phyloP scores from a whole-genome alignment of 192 early-diverging fungal species.

The Gaertneriomyces sp. region DNA sequence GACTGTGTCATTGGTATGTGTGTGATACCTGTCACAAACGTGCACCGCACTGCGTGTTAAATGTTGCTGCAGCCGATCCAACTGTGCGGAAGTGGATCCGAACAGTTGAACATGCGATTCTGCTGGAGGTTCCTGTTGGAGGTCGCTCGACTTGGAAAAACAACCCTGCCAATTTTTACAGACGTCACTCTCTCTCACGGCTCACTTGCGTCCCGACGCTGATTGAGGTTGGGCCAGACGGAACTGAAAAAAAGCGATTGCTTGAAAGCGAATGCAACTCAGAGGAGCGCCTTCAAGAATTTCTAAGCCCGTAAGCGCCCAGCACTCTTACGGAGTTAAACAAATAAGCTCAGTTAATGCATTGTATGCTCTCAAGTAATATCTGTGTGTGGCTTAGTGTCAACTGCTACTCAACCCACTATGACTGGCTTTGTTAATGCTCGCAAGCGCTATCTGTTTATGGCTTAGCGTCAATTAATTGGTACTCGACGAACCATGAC shows the following conservation, averaged over 20 bases:
- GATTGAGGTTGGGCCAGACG: conserved; percentile 1
- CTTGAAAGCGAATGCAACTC: too few relatives aligned
- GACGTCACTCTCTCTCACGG: conserved; percentile 19
- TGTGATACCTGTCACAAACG: not conserved
- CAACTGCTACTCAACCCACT: too few relatives aligned
- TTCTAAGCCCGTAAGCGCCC: too few relatives aligned
- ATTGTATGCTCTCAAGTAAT: not conserved
- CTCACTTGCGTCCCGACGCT: conserved; percentile 44
- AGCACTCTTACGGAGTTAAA: not conserved
- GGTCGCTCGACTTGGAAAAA: not conserved
- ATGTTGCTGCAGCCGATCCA: conserved; percentile 34
- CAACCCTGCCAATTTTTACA: conserved; percentile 38
- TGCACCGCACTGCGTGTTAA: not conserved
- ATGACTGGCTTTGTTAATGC: too few relatives aligned
- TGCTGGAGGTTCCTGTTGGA: conserved; percentile 41
- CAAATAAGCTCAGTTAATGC: not conserved
- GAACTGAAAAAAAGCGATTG: not conserved
- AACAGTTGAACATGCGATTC: conserved; percentile 28
- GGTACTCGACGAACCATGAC: too few relatives aligned
- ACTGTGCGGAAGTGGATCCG: conserved; percentile 34
- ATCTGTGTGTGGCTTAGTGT: too few relatives aligned
- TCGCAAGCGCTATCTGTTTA: too few relatives aligned
- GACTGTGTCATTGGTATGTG: conserved; percentile 46
- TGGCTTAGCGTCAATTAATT: too few relatives aligned
- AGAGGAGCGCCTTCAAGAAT: too few relatives aligned